phyloP scores from a whole-genome alignment of 805 yeast species.

The Teunomyces kruisii region DNA sequence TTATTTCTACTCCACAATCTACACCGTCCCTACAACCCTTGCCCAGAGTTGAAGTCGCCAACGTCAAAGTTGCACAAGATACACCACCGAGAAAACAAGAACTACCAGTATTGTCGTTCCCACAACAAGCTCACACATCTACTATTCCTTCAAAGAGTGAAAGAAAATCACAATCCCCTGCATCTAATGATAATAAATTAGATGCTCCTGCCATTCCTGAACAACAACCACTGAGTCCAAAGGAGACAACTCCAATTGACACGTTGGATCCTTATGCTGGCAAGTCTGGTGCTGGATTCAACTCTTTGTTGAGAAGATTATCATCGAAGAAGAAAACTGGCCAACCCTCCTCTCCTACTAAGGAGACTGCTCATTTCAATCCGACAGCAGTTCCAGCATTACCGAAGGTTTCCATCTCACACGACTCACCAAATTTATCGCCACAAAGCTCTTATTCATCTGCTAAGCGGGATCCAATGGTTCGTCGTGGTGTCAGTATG shows the following conservation, averaged over 20 bases:
- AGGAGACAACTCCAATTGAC: conserved; percentile 19
- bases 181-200: conserved; percentile 5
- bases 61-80: not conserved
- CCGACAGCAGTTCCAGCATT: conserved; percentile 11
- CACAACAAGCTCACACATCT: conserved; percentile 43
- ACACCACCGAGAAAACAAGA: conserved; percentile 8
- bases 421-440: conserved; percentile 12
- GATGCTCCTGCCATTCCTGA: conserved; percentile 18
- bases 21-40: conserved; percentile 7
- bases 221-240: conserved; percentile 30
- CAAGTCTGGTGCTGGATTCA: conserved; percentile 26
- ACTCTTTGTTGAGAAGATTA: conserved; percentile 36
- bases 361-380: conserved; percentile 5
- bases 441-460: conserved; percentile 15
- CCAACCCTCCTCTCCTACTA: conserved; percentile 11
- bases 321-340: conserved; percentile 31
- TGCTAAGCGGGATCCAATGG: conserved; percentile 37
- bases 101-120: conserved; percentile 25
- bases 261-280: conserved; percentile 35
- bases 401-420: conserved; percentile 12
- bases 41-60: not conserved
- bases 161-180: conserved; percentile 13
- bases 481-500: conserved; percentile 62
- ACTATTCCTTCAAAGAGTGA: conserved; percentile 15
- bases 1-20: conserved; percentile 5